Evolutionary conservation across 768 basidiomycete genomes (phyloP).

Genomic region (Russula virescens): DNA sequence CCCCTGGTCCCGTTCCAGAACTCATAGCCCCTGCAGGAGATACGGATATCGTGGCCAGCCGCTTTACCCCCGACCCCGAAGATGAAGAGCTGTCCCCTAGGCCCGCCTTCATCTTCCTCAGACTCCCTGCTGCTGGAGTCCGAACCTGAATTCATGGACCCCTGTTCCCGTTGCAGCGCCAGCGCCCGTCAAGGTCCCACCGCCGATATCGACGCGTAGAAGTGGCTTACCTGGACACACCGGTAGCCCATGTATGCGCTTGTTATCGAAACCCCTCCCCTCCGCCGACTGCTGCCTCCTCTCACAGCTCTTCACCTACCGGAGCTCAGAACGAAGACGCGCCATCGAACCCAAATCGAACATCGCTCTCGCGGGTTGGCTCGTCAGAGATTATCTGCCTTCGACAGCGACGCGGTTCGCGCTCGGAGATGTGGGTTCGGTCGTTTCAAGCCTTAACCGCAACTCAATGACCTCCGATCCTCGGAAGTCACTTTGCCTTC

Average conservation of each 20-base stretch:
- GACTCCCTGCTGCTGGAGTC: slow-evolving; percentile 30
- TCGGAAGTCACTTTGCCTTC: too few species aligned
- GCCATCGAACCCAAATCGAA: slow-evolving; percentile 11
- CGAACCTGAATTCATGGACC: too few species aligned
- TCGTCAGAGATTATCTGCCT: too few species aligned
- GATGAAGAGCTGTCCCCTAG: slow-evolving; percentile 41
- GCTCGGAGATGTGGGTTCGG: slow-evolving; percentile 11
- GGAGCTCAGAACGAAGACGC: slow-evolving; percentile 9
- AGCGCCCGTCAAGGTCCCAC: slow-evolving; percentile 37
- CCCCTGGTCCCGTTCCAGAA: slow-evolving; percentile 25
- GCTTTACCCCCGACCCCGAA: slow-evolving; percentile 54
- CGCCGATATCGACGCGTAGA: slow-evolving; percentile 50
- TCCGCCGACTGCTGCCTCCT: slow-evolving; percentile 1
- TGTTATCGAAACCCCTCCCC: slow-evolving; percentile 12
- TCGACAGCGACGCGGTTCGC: slow-evolving; percentile 17
- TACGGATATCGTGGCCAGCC: slow-evolving; percentile 34
- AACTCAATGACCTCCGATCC: slow-evolving; percentile 13
- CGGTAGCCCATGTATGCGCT: slow-evolving; percentile 29
- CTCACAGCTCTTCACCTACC: slow-evolving; percentile 19
- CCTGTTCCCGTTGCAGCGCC: slow-evolving; percentile 29
- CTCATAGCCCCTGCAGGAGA: slow-evolving; percentile 20
- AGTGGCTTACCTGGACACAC: slow-evolving; percentile 33
- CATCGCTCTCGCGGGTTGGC: slow-evolving; percentile 11
- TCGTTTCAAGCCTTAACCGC: slow-evolving; percentile 17
- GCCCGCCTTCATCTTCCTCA: slow-evolving; percentile 23